Conservation (phyloP, 306 rosid genomes). For the Begonia masoniana region DNA sequence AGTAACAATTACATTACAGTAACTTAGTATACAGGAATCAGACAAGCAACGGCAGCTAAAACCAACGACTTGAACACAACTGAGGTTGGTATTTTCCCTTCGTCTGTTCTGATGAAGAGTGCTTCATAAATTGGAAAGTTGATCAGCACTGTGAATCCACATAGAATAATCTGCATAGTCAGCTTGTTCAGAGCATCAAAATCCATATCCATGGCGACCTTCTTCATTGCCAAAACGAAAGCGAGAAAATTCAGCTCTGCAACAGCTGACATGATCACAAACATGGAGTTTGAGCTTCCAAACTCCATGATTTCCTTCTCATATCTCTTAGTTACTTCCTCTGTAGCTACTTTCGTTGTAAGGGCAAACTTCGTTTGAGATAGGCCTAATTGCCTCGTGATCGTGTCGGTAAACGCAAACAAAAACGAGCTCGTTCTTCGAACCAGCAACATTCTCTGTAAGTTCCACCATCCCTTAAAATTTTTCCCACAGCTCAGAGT, state of each 20-base stretch:
- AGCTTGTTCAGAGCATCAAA: conserved; percentile 13
- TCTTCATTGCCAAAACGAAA: conserved; percentile 24
- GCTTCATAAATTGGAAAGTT: conserved; percentile 38
- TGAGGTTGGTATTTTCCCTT: conserved; percentile 31
- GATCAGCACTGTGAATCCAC: conserved; percentile 21
- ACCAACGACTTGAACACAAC: conserved; percentile 28
- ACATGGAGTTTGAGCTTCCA: conserved; percentile 35
- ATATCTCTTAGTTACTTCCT: conserved; percentile 34
- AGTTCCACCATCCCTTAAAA: conserved; percentile 54
- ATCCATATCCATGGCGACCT: conserved; percentile 10
- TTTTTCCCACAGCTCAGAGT: conserved; percentile 24
- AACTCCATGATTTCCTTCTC: conserved; percentile 48
- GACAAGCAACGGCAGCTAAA: conserved; percentile 25
- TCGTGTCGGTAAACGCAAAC: conserved; percentile 35
- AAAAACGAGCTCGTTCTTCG: conserved; percentile 39
- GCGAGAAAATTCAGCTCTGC: conserved; percentile 38
- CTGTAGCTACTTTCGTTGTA: conserved; percentile 32
- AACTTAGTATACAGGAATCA: conserved; percentile 9
- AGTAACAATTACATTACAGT: background rate
- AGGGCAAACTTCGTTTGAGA: conserved; percentile 32
- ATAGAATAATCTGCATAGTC: conserved; percentile 16
- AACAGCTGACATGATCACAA: conserved; percentile 32
- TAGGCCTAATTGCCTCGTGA: conserved; percentile 27
- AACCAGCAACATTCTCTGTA: conserved; percentile 35
- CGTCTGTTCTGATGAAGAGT: conserved; percentile 42